Conservation (phyloP, 108 stramenopile species). For the Nitzschia sp. region DNA sequence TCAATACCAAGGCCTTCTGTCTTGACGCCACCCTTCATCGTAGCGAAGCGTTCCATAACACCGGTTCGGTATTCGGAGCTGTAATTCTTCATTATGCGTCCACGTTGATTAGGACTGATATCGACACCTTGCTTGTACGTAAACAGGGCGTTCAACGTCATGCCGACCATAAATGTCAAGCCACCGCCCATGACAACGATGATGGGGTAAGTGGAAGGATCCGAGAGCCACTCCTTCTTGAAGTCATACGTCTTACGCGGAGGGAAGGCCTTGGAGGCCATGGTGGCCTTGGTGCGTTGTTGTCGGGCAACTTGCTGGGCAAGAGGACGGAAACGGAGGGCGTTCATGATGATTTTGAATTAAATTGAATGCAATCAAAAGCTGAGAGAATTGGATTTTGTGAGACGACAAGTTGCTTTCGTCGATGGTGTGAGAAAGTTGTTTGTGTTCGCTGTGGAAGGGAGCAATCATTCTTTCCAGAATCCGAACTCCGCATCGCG, state of each 20-base stretch:
- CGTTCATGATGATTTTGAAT: constrained; percentile 18
- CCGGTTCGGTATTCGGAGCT: constrained; percentile 8
- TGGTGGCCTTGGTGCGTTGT: constrained; percentile 14
- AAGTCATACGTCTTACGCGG: constrained; percentile 15
- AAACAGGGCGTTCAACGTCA: constrained; percentile 45
- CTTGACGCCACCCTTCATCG: constrained; percentile 34
- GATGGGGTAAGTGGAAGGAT: constrained; percentile 68
- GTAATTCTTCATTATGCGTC: constrained; percentile 10
- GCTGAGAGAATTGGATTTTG: too few species aligned
- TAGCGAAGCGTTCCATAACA: constrained; percentile 18
- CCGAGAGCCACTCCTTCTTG: constrained; percentile 56
- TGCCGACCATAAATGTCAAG: constrained; percentile 59
- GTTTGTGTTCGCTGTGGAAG: too few species aligned
- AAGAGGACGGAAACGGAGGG: constrained; percentile 21
- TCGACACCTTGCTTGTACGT: constrained; percentile 63
- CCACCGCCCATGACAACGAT: constrained; percentile 62
- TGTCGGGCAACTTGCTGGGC: not conserved
- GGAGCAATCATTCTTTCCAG: too few species aligned
- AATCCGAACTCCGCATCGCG: too few species aligned
- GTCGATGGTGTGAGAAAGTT: too few species aligned
- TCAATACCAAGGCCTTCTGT: constrained; percentile 70
- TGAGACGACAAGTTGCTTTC: too few species aligned
- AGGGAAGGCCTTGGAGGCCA: constrained; percentile 20
- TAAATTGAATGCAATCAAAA: not conserved
- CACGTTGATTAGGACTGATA: constrained; percentile 45